Conservation (phyloP, 768 basidiomycete genomes). For the Strobilomyces confusus region DNA sequence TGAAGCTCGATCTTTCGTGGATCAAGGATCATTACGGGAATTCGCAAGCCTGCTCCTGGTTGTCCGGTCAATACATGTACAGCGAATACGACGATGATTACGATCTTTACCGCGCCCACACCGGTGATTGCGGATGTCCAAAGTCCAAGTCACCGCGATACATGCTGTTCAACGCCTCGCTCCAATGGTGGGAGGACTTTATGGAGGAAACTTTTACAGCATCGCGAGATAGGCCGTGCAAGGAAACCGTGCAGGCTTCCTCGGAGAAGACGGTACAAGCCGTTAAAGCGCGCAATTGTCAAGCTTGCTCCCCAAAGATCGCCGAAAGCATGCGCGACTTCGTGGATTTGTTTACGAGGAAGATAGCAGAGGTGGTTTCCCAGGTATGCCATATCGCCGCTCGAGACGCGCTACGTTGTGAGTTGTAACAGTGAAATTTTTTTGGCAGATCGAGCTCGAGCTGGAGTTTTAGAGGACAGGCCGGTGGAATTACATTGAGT, state of each 20-base stretch:
- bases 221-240: slow-evolving; percentile 21
- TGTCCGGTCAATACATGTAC: not conserved
- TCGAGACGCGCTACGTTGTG: no score
- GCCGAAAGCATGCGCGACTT: slow-evolving; percentile 15
- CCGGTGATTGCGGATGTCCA: not conserved
- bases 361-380: slow-evolving; percentile 12
- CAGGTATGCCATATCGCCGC: not conserved
- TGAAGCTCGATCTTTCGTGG: not conserved
- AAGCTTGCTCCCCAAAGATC: not conserved
- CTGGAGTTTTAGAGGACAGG: not conserved
- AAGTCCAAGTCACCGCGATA: not conserved
- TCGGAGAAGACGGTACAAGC: not conserved
- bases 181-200: slow-evolving; percentile 21
- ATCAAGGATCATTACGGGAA: not conserved
- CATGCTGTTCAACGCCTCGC: not conserved
- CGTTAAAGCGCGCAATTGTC: not conserved
- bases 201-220: slow-evolving; percentile 5
- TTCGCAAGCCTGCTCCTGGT: not conserved
- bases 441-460: slow-evolving; percentile 6
- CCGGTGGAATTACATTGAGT: not conserved
- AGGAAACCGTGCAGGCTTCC: not conserved
- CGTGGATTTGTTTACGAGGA: not conserved
- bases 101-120: no score
- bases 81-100: no score
- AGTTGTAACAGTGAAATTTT: not conserved